Percentiles rank a stretch among this genome's conserved stretches.
Conservation (phyloP, 768 basidiomycete species). For the Tylopilus sp. region DNA sequence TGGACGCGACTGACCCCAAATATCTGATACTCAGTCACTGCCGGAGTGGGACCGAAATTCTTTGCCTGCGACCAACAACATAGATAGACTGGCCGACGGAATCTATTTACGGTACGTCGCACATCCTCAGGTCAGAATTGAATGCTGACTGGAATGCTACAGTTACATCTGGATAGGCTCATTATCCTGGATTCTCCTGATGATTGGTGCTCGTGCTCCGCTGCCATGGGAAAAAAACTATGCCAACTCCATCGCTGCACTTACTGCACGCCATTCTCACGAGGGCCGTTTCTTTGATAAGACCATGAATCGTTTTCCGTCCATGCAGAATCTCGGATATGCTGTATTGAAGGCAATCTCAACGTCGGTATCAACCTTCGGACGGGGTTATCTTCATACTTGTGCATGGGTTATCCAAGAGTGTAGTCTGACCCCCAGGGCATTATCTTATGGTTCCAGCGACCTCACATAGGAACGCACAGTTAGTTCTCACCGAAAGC, state of each 20-base stretch:
- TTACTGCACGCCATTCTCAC: background rate
- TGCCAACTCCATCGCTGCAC: background rate
- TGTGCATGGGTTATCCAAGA: background rate
- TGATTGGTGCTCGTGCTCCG: background rate
- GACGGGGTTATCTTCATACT: background rate
- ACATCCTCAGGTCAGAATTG: too few species aligned
- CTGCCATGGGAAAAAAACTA: background rate
- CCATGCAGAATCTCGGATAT: background rate
- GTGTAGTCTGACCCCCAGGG: background rate
- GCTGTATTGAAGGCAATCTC: background rate
- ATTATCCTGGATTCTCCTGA: background rate
- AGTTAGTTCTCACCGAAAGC: background rate
- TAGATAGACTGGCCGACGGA: background rate
- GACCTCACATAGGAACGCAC: background rate
- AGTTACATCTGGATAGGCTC: too few species aligned
- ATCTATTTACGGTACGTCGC: background rate
- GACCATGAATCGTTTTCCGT: background rate
- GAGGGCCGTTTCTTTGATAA: background rate
- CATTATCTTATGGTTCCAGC: background rate
- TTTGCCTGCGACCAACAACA: background rate
- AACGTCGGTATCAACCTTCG: background rate
- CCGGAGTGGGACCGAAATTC: background rate
- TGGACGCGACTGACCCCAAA: background rate
- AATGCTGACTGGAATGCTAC: too few species aligned
- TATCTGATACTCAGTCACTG: constrained; percentile 1